Evolutionary conservation across 2,329 filamentous ascomycete species (phyloP).

Genomic region (Grosmannia serpens): DNA sequence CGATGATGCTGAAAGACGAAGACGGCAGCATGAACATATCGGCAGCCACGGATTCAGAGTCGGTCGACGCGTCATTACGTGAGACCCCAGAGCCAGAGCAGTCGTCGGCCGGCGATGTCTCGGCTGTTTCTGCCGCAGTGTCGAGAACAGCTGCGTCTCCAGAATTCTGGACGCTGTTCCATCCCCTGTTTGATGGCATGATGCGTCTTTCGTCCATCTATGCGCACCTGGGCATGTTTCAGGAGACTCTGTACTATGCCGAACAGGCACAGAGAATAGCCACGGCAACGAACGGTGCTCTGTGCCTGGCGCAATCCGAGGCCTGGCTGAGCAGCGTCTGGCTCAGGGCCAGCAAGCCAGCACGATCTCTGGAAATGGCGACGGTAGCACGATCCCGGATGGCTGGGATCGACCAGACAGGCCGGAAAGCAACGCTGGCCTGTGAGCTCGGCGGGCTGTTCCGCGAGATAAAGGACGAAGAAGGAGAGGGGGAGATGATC

Average conservation of each 20-base stretch:
- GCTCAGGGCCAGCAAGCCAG: conserved; percentile 44
- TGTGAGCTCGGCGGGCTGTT: conserved; percentile 47
- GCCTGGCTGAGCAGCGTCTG: conserved; percentile 45
- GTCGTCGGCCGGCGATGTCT: not conserved
- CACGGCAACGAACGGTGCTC: conserved; percentile 50
- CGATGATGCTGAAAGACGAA: conserved; percentile 4
- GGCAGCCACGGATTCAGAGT: not conserved
- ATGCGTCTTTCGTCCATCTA: conserved; percentile 68
- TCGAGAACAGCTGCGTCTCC: conserved; percentile 25
- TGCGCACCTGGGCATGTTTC: conserved; percentile 72
- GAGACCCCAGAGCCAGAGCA: not conserved
- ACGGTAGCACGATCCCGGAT: conserved; percentile 41
- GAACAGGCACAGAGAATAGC: conserved; percentile 75
- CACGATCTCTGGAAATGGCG: conserved; percentile 45
- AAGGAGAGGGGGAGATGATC: conserved; percentile 32
- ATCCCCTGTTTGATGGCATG: conserved; percentile 59
- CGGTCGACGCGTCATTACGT: not conserved
- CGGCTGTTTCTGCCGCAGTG: not conserved
- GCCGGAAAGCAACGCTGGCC: conserved; percentile 33
- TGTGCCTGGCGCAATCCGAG: conserved; percentile 43
- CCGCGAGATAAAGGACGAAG: conserved; percentile 33
- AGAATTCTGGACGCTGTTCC: conserved; percentile 69
- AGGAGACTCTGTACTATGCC: conserved; percentile 79
- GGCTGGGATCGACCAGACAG: conserved; percentile 31
- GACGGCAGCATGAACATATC: conserved; percentile 13